Evolutionary conservation across 2,329 filamentous ascomycete genomes (phyloP).

Genomic region (Xylariaceae sp.): DNA sequence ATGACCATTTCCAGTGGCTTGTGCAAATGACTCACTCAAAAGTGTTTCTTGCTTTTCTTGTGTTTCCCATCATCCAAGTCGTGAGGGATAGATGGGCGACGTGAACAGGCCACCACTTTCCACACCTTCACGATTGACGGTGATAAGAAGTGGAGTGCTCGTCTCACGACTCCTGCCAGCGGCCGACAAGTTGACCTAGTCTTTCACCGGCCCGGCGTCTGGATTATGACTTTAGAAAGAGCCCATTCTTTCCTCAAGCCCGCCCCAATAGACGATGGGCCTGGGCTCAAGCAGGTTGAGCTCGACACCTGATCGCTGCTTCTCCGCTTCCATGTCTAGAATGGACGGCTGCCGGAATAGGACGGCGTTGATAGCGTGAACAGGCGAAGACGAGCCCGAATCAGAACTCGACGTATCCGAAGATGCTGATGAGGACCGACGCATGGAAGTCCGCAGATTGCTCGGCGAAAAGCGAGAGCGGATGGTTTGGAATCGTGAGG

Average conservation of each 20-base stretch:
- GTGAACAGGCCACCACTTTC: no score
- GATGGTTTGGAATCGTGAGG: slow-evolving; percentile 49
- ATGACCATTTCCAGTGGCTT: slow-evolving; percentile 24
- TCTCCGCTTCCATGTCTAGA: slow-evolving; percentile 57
- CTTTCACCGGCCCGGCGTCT: no score
- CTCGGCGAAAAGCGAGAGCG: slow-evolving; percentile 50
- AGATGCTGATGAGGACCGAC: slow-evolving; percentile 48
- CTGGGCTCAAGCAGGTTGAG: slow-evolving; percentile 59
- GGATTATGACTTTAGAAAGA: slow-evolving; percentile 31
- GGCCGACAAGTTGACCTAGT: no score
- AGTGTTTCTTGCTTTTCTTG: no score
- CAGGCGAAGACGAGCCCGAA: slow-evolving; percentile 44
- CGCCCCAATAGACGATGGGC: slow-evolving; percentile 62
- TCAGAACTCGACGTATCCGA: slow-evolving; percentile 41
- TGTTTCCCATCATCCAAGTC: no score
- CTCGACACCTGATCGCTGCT: slow-evolving; percentile 49
- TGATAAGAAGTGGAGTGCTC: no score
- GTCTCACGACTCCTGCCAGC: no score
- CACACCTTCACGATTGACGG: no score
- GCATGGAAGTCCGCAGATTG: slow-evolving; percentile 51
- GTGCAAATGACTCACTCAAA: no score
- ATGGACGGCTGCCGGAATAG: slow-evolving; percentile 58
- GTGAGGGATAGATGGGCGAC: no score
- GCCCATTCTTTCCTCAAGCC: slow-evolving; percentile 59
- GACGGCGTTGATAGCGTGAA: slow-evolving; percentile 56